Evolutionary conservation across 305 asterid species (phyloP).

Genomic region (Stenogyne calaminthoides): DNA sequence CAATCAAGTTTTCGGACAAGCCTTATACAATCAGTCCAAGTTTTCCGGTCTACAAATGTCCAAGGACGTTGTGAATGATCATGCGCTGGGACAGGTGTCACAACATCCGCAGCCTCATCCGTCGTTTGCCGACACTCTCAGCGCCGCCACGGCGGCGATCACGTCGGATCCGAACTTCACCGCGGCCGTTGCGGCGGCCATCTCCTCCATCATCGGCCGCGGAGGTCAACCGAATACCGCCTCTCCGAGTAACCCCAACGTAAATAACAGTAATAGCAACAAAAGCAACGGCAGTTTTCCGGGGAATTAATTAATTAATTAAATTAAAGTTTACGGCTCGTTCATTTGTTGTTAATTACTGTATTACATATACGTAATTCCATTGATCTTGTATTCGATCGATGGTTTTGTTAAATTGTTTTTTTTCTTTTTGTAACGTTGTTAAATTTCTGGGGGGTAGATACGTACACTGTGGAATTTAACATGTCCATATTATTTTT

Average conservation of each 20-base stretch:
- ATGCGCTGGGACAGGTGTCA: no score
- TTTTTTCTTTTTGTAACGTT: not conserved
- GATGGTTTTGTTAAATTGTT: not conserved
- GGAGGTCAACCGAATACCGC: constrained; percentile 28
- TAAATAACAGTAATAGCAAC: constrained; percentile 34
- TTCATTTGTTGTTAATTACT: constrained; percentile 2
- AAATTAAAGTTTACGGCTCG: not conserved
- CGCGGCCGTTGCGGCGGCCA: constrained; percentile 86
- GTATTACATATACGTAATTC: not conserved
- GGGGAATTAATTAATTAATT: constrained; percentile 40
- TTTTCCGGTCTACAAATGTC: constrained; percentile 84
- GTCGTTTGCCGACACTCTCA: constrained; percentile 55
- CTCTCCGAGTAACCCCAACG: constrained; percentile 31
- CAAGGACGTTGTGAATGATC: constrained; percentile 30
- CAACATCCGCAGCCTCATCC: constrained; percentile 34
- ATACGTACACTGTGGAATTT: constrained; percentile 25
- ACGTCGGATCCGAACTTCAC: constrained; percentile 87
- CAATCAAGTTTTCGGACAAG: constrained; percentile 55
- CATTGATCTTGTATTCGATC: not conserved
- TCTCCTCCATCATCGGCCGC: constrained; percentile 59
- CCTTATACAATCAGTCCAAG: constrained; percentile 65
- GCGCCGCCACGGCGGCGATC: constrained; percentile 82
- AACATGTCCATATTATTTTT: constrained; percentile 41
- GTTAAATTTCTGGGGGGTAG: constrained; percentile 20
- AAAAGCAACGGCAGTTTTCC: constrained; percentile 43